These are phyloP conservation scores for Naganishia antarctica DNA, from an alignment of 768 basidiomycete species.

Conservation along the genomic window DNA sequence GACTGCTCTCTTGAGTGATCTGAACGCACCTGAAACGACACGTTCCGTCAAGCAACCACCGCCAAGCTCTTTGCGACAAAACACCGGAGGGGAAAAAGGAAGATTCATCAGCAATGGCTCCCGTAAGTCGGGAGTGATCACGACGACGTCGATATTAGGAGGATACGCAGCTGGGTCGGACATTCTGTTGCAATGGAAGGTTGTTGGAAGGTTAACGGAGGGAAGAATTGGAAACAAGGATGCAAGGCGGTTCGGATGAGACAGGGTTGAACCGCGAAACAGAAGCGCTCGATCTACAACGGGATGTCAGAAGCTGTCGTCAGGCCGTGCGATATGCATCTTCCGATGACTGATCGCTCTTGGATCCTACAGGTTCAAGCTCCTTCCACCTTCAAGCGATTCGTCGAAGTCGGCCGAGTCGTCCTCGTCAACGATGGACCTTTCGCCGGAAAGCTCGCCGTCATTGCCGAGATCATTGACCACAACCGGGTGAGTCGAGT, in stretches of 20 bases:
- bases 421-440: slow-evolving; percentile 91
- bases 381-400: slow-evolving; percentile 84
- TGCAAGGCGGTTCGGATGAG: background rate
- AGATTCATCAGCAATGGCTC: slow-evolving; percentile 23
- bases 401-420: slow-evolving; percentile 97
- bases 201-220: too few species aligned
- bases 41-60: slow-evolving; percentile 24
- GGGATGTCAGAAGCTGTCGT: background rate
- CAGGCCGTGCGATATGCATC: background rate
- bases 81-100: slow-evolving; percentile 20
- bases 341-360: slow-evolving; percentile 8
- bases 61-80: slow-evolving; percentile 22
- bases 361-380: slow-evolving; percentile 51
- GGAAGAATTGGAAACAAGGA: background rate
- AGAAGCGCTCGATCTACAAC: background rate
- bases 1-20: background rate
- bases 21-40: background rate
- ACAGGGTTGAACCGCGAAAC: background rate
- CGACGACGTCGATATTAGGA: background rate
- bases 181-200: background rate
- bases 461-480: slow-evolving; percentile 96
- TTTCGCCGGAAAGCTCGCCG: slow-evolving; percentile 78
- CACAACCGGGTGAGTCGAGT: slow-evolving; percentile 78
- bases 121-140: slow-evolving; percentile 10
- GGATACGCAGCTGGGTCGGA: background rate